Percentiles rank a stretch among this genome's conserved stretches.
These are phyloP conservation scores for Tulasnella sp. DNA, from an alignment of 768 basidiomycete genomes.

Conservation along the genomic window DNA sequence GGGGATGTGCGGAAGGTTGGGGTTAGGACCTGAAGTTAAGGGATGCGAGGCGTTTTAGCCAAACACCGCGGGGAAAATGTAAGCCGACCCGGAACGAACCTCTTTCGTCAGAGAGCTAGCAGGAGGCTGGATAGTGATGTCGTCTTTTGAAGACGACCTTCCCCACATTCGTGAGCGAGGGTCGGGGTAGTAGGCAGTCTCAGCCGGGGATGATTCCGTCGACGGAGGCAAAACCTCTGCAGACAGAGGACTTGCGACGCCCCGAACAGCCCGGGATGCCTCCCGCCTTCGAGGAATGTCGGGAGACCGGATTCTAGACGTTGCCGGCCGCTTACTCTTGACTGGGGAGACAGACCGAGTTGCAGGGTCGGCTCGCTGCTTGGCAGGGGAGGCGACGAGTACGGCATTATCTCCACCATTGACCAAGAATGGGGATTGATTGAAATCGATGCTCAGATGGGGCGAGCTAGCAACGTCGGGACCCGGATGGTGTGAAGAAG, in stretches of 20 bases:
- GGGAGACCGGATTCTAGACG: background rate
- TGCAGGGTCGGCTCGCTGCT: background rate
- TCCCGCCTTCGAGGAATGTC: background rate
- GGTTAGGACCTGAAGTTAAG: background rate
- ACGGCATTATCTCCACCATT: background rate
- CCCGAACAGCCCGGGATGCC: background rate
- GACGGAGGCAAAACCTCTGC: background rate
- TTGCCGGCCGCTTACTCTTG: background rate
- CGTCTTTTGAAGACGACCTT: background rate
- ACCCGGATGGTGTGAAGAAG: background rate
- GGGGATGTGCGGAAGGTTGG: background rate
- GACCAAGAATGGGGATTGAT: background rate
- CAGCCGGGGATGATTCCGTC: background rate
- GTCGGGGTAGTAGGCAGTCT: background rate
- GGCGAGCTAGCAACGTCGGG: background rate
- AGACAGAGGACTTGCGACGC: background rate
- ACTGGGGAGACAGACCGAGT: background rate
- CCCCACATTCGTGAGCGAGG: background rate
- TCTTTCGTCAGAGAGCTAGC: background rate
- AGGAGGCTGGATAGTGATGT: background rate
- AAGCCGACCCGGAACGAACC: background rate
- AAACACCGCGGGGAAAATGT: background rate
- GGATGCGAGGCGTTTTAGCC: background rate
- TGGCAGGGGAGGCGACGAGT: background rate
- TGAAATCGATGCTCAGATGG: background rate